Evolutionary conservation across 768 basidiomycete genomes (phyloP).

Genomic region (Kwoniella dendrophila): DNA sequence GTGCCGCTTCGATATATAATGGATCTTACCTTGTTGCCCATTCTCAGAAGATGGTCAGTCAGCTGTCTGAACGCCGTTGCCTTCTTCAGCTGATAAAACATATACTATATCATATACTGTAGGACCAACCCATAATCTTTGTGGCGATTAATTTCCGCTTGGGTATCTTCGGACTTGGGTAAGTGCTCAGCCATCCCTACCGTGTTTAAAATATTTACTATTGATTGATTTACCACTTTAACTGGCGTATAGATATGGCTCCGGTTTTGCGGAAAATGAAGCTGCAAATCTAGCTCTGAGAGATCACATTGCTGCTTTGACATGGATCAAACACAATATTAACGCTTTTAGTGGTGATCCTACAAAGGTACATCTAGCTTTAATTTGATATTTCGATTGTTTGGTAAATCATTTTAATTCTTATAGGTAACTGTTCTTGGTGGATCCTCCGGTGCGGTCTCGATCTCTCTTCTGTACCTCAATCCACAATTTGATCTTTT

Average conservation of each 20-base stretch:
- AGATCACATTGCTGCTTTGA: slow-evolving; percentile 65
- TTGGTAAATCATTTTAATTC: slow-evolving; percentile 58
- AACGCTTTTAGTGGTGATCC: slow-evolving; percentile 68
- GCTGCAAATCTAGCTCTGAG: slow-evolving; percentile 62
- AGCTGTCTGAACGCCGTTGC: background rate
- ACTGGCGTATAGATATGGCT: slow-evolving; percentile 32
- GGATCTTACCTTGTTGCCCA: slow-evolving; percentile 39
- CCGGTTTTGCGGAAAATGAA: slow-evolving; percentile 35
- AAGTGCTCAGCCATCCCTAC: slow-evolving; percentile 7
- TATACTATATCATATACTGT: background rate
- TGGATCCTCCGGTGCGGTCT: slow-evolving; percentile 63
- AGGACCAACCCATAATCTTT: slow-evolving; percentile 61
- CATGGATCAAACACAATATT: slow-evolving; percentile 68
- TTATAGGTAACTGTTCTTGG: slow-evolving; percentile 60
- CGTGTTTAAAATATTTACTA: background rate
- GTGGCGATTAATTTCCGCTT: slow-evolving; percentile 63
- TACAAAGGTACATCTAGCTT: slow-evolving; percentile 2
- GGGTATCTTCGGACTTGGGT: slow-evolving; percentile 60
- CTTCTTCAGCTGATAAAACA: background rate
- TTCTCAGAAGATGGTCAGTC: slow-evolving; percentile 28
- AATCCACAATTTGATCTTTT: slow-evolving; percentile 24
- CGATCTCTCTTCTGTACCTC: slow-evolving; percentile 58
- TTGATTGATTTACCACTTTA: background rate
- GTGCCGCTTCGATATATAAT: slow-evolving; percentile 53
- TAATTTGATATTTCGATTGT: background rate